Percentiles rank a stretch among this genome's conserved stretches.
These are phyloP conservation scores for Chimonanthus praecox DNA, from an alignment of 164 flowering plant species.

Conservation along the genomic window DNA sequence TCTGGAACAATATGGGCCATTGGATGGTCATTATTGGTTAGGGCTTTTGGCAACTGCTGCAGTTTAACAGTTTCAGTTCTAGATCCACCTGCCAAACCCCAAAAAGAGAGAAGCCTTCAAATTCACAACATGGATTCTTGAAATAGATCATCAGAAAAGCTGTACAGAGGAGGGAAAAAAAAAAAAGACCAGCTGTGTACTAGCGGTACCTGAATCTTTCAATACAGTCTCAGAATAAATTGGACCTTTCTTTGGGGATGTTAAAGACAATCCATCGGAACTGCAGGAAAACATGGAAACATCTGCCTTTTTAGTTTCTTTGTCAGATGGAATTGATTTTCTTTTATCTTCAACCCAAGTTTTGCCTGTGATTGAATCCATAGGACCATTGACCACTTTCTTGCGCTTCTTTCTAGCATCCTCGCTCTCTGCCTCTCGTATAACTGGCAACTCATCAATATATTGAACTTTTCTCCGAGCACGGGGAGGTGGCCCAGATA, in stretches of 20 bases:
- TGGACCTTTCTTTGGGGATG: background rate
- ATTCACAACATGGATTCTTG: background rate
- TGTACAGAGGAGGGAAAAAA: background rate
- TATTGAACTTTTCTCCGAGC: constrained; percentile 55
- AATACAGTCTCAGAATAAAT: background rate
- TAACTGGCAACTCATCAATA: constrained; percentile 20
- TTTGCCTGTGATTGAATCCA: constrained; percentile 19
- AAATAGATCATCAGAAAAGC: constrained; percentile 1
- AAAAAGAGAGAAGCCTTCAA: constrained; percentile 5
- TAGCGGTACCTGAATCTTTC: background rate
- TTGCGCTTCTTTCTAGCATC: constrained; percentile 49
- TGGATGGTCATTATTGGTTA: constrained; percentile 7
- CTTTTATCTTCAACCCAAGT: constrained; percentile 23
- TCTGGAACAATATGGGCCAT: constrained; percentile 9
- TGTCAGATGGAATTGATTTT: constrained; percentile 18
- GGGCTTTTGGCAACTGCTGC: constrained; percentile 9
- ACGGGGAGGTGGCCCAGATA: constrained; percentile 37
- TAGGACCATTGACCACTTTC: constrained; percentile 28
- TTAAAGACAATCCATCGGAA: background rate
- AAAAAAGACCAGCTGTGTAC: background rate
- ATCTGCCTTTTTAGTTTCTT: constrained; percentile 26
- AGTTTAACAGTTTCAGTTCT: constrained; percentile 10
- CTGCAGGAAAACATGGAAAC: background rate
- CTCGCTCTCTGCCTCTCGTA: constrained; percentile 26
- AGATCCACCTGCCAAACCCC: constrained; percentile 11